Conservation (phyloP, 2,329 filamentous ascomycete genomes). For the Stenocarpella maydis region DNA sequence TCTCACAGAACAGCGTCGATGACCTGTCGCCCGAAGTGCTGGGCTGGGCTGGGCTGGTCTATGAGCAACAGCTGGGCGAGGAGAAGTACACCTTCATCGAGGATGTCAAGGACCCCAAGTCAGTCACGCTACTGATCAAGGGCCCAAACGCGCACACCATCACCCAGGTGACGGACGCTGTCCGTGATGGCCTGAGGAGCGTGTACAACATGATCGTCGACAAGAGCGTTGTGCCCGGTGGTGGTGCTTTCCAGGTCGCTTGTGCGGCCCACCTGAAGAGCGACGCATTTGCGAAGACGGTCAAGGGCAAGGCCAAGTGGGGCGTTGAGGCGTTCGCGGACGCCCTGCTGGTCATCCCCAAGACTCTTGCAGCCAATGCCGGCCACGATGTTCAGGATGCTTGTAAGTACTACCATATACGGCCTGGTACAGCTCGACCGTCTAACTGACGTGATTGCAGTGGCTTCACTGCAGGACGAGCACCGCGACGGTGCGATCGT, state of each 20-base stretch:
- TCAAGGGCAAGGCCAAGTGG: slow-evolving; percentile 98
- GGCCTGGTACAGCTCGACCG: not conserved
- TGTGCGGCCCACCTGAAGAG: slow-evolving; percentile 88
- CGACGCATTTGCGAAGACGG: slow-evolving; percentile 84
- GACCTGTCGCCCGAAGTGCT: slow-evolving; percentile 87
- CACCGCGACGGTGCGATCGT: slow-evolving; percentile 83
- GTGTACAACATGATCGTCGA: slow-evolving; percentile 99
- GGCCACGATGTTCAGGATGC: slow-evolving; percentile 97
- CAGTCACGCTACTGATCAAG: slow-evolving; percentile 96
- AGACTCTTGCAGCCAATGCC: slow-evolving; percentile 94
- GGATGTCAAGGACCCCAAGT: slow-evolving; percentile 98
- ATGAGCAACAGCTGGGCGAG: slow-evolving; percentile 96
- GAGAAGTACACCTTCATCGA: slow-evolving; percentile 99
- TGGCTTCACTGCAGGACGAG: slow-evolving; percentile 88
- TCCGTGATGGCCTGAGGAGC: slow-evolving; percentile 91
- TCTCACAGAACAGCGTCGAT: slow-evolving; percentile 94
- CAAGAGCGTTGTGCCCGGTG: slow-evolving; percentile 91
- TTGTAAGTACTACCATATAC: slow-evolving; percentile 64
- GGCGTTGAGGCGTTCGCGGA: slow-evolving; percentile 96
- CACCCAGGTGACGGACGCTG: slow-evolving; percentile 93
- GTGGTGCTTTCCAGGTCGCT: slow-evolving; percentile 94
- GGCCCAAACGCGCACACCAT: slow-evolving; percentile 97
- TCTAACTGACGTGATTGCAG: slow-evolving; percentile 52
- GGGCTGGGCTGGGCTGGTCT: slow-evolving; percentile 95
- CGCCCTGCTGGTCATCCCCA: slow-evolving; percentile 93